These are phyloP conservation scores for Musa troglodytarum DNA, from an alignment of 176 grass and related monocot genomes.

Conservation along the genomic window DNA sequence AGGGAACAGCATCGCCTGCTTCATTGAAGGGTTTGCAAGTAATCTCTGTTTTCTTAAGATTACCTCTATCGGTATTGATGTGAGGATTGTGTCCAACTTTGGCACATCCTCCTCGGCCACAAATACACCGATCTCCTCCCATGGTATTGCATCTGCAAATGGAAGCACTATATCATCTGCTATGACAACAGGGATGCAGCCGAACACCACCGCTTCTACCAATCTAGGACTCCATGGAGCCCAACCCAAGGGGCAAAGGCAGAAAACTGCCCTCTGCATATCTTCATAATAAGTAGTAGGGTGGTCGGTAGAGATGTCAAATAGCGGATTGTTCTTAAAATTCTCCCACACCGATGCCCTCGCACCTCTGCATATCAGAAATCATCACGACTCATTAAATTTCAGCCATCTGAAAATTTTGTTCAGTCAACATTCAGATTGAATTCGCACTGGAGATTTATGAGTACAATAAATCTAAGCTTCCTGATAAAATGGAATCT, in stretches of 20 bases:
- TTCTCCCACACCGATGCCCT: slow-evolving; percentile 90
- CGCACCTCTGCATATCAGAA: slow-evolving; percentile 47
- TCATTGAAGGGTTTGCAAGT: slow-evolving; percentile 90
- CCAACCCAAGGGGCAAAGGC: slow-evolving; percentile 89
- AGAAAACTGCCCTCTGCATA: slow-evolving; percentile 89
- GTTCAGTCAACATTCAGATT: too few species aligned
- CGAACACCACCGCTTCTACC: slow-evolving; percentile 85
- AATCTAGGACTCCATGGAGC: slow-evolving; percentile 95
- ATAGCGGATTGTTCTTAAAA: slow-evolving; percentile 91
- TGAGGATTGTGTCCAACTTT: slow-evolving; percentile 77
- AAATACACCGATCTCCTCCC: slow-evolving; percentile 92
- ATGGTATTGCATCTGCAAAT: slow-evolving; percentile 90
- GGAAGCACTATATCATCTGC: slow-evolving; percentile 91
- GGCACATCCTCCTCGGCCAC: slow-evolving; percentile 81
- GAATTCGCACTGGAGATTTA: too few species aligned
- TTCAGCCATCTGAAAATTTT: too few species aligned
- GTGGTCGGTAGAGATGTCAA: slow-evolving; percentile 90
- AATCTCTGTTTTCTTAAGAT: slow-evolving; percentile 94
- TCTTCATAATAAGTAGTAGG: slow-evolving; percentile 92
- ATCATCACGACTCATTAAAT: not conserved
- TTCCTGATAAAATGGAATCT: slow-evolving; percentile 9
- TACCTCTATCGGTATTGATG: slow-evolving; percentile 69
- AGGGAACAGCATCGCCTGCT: slow-evolving; percentile 84
- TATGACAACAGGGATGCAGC: slow-evolving; percentile 92
- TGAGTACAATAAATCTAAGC: too few species aligned